These are phyloP conservation scores for Leccinum uliginosum DNA, from an alignment of 768 basidiomycete genomes.

Conservation along the genomic window DNA sequence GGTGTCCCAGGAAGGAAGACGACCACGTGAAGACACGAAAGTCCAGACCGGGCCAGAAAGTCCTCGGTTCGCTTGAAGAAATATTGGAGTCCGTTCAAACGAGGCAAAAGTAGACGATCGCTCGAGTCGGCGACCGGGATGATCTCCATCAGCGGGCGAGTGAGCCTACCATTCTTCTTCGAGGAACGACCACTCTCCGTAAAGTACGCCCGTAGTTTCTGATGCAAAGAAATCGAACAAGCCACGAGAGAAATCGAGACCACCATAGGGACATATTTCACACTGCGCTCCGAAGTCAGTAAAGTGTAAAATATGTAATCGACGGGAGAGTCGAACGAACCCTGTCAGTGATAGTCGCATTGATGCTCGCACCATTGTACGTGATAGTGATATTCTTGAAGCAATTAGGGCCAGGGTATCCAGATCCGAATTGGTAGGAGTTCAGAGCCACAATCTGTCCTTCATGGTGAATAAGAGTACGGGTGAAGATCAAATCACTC, in stretches of 20 bases:
- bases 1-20: neutral
- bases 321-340: conserved; percentile 28
- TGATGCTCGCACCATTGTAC: conserved; percentile 48
- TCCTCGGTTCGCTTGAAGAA: neutral
- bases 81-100: neutral
- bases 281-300: conserved; percentile 38
- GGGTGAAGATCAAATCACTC: neutral
- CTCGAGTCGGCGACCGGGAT: neutral
- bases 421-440: conserved; percentile 45
- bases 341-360: conserved; percentile 59
- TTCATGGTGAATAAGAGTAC: neutral
- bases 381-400: conserved; percentile 57
- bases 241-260: conserved; percentile 65
- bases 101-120: neutral
- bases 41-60: neutral
- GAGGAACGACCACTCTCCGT: conserved; percentile 54
- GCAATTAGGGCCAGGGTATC: conserved; percentile 64
- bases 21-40: conserved; percentile 7
- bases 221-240: conserved; percentile 58
- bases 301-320: neutral
- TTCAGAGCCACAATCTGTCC: conserved; percentile 28
- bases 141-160: neutral
- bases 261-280: conserved; percentile 59
- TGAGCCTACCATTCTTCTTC: conserved; percentile 26
- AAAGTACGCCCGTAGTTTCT: conserved; percentile 47